Evolutionary conservation across 768 basidiomycete genomes (phyloP).

Genomic region (Tylopilus felleus): DNA sequence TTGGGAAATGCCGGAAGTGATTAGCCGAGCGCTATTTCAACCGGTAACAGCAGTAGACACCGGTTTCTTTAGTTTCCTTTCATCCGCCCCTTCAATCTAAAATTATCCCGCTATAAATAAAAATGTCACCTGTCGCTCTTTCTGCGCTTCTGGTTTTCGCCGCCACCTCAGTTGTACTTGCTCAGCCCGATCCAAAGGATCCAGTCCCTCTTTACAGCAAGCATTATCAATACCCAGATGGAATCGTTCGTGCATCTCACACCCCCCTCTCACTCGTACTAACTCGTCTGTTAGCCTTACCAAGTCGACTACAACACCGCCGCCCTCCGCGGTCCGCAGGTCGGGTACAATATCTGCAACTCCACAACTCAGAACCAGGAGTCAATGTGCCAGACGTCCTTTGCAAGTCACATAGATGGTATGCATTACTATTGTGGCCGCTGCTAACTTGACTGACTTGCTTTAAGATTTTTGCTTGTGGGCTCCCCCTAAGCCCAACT

Average conservation of each 20-base stretch:
- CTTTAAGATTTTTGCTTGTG: conserved; percentile 66
- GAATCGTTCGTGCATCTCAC: conserved; percentile 36
- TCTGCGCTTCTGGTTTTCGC: conserved; percentile 34
- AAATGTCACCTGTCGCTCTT: conserved; percentile 42
- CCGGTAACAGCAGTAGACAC: not conserved
- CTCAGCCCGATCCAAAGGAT: conserved; percentile 38
- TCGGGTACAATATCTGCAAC: conserved; percentile 68
- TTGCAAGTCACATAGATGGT: conserved; percentile 57
- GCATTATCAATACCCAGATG: conserved; percentile 41
- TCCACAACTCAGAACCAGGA: conserved; percentile 56
- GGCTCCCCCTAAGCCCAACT: conserved; percentile 50
- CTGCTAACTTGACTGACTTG: not conserved
- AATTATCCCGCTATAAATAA: conserved; percentile 2
- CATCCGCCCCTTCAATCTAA: not conserved
- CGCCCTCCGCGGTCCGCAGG: conserved; percentile 52
- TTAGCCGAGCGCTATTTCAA: conserved; percentile 25
- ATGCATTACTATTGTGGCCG: not conserved
- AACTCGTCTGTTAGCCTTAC: conserved; percentile 39
- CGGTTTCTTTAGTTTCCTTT: not conserved
- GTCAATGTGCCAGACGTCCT: conserved; percentile 69
- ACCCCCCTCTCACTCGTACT: not conserved
- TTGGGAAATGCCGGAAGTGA: too few relatives aligned
- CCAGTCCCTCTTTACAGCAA: conserved; percentile 47
- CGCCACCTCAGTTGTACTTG: conserved; percentile 31
- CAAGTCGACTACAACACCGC: conserved; percentile 41